phyloP scores from a whole-genome alignment of 345 rosid species.

The Linum tenue region DNA sequence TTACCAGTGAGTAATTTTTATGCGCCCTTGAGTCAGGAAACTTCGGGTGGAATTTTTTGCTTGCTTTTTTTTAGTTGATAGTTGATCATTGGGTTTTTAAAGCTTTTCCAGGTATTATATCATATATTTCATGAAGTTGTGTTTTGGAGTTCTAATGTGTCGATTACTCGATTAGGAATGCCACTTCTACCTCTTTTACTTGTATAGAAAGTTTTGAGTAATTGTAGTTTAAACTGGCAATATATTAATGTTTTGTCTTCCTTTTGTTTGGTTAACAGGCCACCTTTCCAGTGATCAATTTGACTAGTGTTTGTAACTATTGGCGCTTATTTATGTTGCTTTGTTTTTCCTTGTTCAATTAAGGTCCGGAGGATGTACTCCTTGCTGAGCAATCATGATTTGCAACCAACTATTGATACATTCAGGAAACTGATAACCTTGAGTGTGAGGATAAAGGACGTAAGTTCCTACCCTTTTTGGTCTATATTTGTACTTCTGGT shows the following conservation, averaged over 20 bases:
- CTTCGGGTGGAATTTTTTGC: neutral
- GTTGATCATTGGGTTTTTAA: neutral
- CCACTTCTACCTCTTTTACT: neutral
- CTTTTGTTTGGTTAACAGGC: neutral
- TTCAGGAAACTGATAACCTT: conserved; percentile 58
- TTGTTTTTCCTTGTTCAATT: conserved; percentile 9
- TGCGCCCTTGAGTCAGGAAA: neutral
- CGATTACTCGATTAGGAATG: neutral
- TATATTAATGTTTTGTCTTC: neutral
- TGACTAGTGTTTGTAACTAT: neutral
- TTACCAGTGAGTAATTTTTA: neutral
- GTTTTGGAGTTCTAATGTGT: neutral
- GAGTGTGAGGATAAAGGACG: conserved; percentile 69
- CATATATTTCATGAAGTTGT: neutral
- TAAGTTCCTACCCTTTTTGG: conserved; percentile 25
- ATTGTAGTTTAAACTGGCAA: neutral
- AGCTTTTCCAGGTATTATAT: neutral
- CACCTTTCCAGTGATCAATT: neutral
- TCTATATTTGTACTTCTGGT: neutral
- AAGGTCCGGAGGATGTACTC: conserved; percentile 65
- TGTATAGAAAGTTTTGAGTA: neutral
- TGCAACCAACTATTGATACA: conserved; percentile 62
- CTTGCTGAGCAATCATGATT: conserved; percentile 33
- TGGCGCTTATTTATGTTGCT: neutral
- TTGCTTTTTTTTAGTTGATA: neutral